These are phyloP conservation scores for Xerocomus potaroensis DNA, from an alignment of 768 basidiomycete genomes.

Conservation along the genomic window DNA sequence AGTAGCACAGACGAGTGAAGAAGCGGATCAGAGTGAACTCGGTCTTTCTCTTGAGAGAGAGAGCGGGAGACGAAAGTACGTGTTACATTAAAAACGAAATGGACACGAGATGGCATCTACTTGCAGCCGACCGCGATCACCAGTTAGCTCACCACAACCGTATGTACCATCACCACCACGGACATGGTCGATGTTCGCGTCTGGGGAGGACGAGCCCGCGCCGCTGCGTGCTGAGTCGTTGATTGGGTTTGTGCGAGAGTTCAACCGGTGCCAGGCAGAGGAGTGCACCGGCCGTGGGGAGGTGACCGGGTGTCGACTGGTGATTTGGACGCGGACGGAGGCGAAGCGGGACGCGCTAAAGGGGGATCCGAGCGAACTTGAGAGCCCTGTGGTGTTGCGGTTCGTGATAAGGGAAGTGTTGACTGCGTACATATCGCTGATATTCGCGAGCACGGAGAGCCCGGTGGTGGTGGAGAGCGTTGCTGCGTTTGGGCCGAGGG, in stretches of 20 bases:
- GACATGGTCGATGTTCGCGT: slow-evolving; percentile 40
- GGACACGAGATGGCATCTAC: neutral
- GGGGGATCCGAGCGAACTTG: neutral
- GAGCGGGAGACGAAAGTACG: slow-evolving; percentile 55
- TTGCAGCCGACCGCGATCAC: slow-evolving; percentile 46
- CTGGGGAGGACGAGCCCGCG: slow-evolving; percentile 31
- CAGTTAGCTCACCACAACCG: slow-evolving; percentile 56
- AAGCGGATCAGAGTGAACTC: slow-evolving; percentile 47
- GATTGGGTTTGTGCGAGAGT: slow-evolving; percentile 51
- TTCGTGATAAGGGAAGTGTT: slow-evolving; percentile 63
- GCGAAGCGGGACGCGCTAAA: slow-evolving; percentile 10
- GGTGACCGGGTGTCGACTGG: slow-evolving; percentile 41
- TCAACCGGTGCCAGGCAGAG: slow-evolving; percentile 37
- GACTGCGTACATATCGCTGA: slow-evolving; percentile 57
- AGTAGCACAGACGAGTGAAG: slow-evolving; percentile 52
- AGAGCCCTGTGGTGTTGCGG: slow-evolving; percentile 42
- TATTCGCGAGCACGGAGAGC: slow-evolving; percentile 32
- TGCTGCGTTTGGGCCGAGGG: slow-evolving; percentile 69
- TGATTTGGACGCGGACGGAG: slow-evolving; percentile 48
- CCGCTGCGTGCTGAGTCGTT: slow-evolving; percentile 45
- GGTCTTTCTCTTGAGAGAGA: slow-evolving; percentile 43
- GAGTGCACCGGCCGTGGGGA: too few relatives aligned
- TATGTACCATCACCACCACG: slow-evolving; percentile 42
- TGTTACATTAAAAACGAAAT: slow-evolving; percentile 1
- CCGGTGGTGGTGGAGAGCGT: slow-evolving; percentile 57